Base-by-base conservation (phyloP, 2,329 filamentous ascomycete species). In the Fusarium keratoplasticum region DNA sequence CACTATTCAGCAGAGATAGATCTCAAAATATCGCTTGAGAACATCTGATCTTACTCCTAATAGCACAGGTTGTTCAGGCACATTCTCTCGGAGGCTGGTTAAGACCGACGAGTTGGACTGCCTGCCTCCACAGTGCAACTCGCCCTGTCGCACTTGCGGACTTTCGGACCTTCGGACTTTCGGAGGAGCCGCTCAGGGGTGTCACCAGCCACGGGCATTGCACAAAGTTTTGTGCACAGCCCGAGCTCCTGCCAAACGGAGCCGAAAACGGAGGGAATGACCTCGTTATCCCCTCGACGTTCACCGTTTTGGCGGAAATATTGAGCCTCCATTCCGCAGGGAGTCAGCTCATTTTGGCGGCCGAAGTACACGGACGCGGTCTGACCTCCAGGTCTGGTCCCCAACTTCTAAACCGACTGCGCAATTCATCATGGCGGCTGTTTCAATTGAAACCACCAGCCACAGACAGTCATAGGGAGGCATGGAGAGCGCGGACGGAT, bases 261-360 rank as follows among this genome's bases (percentile, higher is more conserved):
- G 50, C 50, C 11, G 18, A 14, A 54, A 54, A 54, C 50, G 50
- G 50, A 20, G 27, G 16, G 6, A 22, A 20, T 14, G 20, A 16
- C 33, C 40, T 7, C 16, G 47, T n/a, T 25, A 55, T 55, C 16
- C 20, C 54, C 14, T 20, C n/a, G 18, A 18, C 25, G 14, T 27
- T 18, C 44, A 55, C 50, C 59, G 59, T 67, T 62, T 64, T 38
- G 9, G 4, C 52, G 54, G 61, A 64, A 52, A 27, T 27, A 54
- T n/a, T 25, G 16, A 66, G 33, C 35, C 9, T 20, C 38, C 52
- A 36, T 67, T 64, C 65, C 65, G 33, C 25, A 40, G 52, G 8
- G 40, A 16, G 40, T 44, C 22, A 16, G 25, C 14, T 25, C 22
- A 47, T 18, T 25, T 27, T 27, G 42, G 42, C 14, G 16, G 42